phyloP scores from a whole-genome alignment of 2,329 filamentous ascomycete genomes.

The Phaeosphaeriaceae sp. region DNA sequence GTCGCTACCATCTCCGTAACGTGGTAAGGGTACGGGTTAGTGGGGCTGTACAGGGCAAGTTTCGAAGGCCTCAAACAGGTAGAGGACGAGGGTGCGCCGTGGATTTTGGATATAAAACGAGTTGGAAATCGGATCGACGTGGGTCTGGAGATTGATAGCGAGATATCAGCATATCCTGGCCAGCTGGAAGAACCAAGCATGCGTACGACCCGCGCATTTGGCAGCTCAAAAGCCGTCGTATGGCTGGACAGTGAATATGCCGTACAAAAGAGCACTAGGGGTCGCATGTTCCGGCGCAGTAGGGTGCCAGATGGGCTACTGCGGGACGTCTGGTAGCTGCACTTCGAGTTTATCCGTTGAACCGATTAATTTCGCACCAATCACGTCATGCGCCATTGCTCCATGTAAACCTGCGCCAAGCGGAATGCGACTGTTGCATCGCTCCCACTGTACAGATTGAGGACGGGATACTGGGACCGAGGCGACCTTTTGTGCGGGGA shows the following conservation, averaged over 20 bases:
- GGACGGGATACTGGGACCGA: slow-evolving; percentile 27
- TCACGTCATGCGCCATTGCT: slow-evolving; percentile 17
- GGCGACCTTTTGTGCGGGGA: slow-evolving; percentile 22
- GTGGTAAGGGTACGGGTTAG: slow-evolving; percentile 28
- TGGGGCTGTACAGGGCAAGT: slow-evolving; percentile 37
- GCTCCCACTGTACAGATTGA: slow-evolving; percentile 26
- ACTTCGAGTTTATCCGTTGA: slow-evolving; percentile 41
- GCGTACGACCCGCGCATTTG: slow-evolving; percentile 43
- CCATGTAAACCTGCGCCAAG: slow-evolving; percentile 28
- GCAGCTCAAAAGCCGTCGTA: slow-evolving; percentile 41
- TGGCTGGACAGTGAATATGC: slow-evolving; percentile 51
- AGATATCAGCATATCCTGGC: slow-evolving; percentile 42
- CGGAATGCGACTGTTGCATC: slow-evolving; percentile 11
- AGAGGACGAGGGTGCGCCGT: slow-evolving; percentile 28
- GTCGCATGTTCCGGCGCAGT: slow-evolving; percentile 34
- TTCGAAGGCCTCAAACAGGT: slow-evolving; percentile 32
- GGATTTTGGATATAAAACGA: slow-evolving; percentile 37
- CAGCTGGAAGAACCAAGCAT: slow-evolving; percentile 39
- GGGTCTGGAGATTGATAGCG: slow-evolving; percentile 42
- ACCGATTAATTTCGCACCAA: slow-evolving; percentile 41
- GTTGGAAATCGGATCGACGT: slow-evolving; percentile 39
- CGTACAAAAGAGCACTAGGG: slow-evolving; percentile 36
- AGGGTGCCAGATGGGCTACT: slow-evolving; percentile 30
- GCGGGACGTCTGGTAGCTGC: slow-evolving; percentile 30
- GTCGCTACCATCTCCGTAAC: slow-evolving; percentile 48